A percentile compares a stretch with the other conserved stretches of the same genome.
These are phyloP conservation scores for Martiniozyma asiatica DNA, from an alignment of 1,139 yeast genomes.

Conservation along the genomic window DNA sequence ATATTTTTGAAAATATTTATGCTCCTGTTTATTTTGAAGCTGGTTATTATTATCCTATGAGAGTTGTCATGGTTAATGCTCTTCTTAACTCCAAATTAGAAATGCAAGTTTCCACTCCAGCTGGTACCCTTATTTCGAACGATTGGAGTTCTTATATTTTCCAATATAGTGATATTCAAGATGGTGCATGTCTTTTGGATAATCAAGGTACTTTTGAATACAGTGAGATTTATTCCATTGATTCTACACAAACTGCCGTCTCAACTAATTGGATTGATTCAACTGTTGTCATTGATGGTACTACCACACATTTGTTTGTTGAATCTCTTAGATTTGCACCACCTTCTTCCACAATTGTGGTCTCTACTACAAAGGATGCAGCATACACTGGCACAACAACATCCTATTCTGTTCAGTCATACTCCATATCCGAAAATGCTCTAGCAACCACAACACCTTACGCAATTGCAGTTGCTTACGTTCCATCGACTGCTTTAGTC, in stretches of 20 bases:
- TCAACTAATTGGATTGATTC: too few relatives aligned
- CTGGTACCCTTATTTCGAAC: conserved; percentile 1
- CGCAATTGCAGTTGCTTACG: too few relatives aligned
- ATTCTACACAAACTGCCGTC: too few relatives aligned
- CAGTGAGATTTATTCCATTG: too few relatives aligned
- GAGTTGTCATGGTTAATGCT: conserved; percentile 9
- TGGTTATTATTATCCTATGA: conserved; percentile 11
- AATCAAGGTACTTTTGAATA: too few relatives aligned
- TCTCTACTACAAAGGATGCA: neutral
- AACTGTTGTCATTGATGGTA: too few relatives aligned
- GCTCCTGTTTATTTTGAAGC: conserved; percentile 7
- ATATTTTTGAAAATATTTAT: too few relatives aligned
- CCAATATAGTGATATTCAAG: neutral
- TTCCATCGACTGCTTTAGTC: too few relatives aligned
- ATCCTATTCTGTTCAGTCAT: too few relatives aligned
- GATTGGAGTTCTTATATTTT: conserved; percentile 6
- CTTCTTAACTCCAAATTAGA: conserved; percentile 2
- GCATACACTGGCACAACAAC: neutral
- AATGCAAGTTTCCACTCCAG: conserved; percentile 5
- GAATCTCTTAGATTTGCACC: neutral
- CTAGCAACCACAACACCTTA: too few relatives aligned
- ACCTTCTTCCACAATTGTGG: conserved; percentile 1
- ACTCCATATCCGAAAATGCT: too few relatives aligned
- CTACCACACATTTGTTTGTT: neutral
- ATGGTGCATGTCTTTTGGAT: too few relatives aligned